Evolutionary conservation across 257 asterid genomes (phyloP).

Genomic region (Paraleonurus japonicus): DNA sequence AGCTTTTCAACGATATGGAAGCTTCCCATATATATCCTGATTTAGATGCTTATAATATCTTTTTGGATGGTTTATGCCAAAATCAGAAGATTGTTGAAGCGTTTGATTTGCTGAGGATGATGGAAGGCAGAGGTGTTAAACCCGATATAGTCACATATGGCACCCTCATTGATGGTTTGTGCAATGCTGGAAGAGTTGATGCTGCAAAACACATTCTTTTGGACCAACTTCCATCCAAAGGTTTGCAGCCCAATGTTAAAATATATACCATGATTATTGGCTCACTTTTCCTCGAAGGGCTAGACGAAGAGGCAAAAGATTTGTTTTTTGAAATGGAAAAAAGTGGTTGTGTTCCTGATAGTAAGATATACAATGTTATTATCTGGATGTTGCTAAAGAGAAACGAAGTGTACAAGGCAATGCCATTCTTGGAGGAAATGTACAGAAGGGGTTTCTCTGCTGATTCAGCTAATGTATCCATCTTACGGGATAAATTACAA

Average conservation of each 20-base stretch:
- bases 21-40: background rate
- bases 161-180: background rate
- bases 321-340: background rate
- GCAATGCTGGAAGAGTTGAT: constrained; percentile 1
- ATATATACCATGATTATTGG: background rate
- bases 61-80: background rate
- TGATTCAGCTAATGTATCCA: background rate
- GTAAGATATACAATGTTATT: background rate
- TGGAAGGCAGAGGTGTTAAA: background rate
- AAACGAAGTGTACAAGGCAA: background rate
- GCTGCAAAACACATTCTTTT: background rate
- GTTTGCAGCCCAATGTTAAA: background rate
- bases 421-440: background rate
- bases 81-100: background rate
- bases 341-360: background rate
- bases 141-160: background rate
- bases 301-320: background rate
- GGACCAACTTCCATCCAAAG: background rate
- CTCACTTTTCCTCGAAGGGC: background rate
- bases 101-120: background rate
- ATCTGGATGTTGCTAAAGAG: background rate
- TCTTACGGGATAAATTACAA: background rate
- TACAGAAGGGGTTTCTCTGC: constrained; percentile 3
- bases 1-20: background rate
- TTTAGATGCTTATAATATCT: background rate